phyloP scores from a whole-genome alignment of 2,329 filamentous ascomycete genomes.

The Aspergillus latus region DNA sequence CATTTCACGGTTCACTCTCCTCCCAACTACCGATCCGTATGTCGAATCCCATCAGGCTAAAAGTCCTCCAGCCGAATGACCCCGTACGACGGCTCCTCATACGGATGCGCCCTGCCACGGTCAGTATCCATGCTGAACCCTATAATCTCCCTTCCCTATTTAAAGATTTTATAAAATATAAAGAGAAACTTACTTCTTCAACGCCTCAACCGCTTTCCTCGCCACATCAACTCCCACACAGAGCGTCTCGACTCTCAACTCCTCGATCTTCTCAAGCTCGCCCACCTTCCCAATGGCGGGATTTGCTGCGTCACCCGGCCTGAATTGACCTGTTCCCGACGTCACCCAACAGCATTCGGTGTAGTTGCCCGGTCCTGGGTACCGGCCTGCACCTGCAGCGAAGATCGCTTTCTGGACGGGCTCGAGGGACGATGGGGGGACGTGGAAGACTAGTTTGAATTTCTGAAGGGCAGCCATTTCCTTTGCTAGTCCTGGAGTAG shows the following conservation, averaged over 20 bases:
- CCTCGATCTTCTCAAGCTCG: slow-evolving; percentile 15
- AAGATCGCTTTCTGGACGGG: slow-evolving; percentile 20
- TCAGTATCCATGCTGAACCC: not conserved
- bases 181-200: slow-evolving; percentile 17
- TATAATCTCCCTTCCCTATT: not conserved
- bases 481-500: not conserved
- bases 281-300: slow-evolving; percentile 17
- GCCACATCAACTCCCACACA: slow-evolving; percentile 17
- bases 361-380: slow-evolving; percentile 18
- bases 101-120: slow-evolving; percentile 14
- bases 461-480: not conserved
- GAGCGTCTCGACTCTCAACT: slow-evolving; percentile 20
- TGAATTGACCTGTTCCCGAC: slow-evolving; percentile 15
- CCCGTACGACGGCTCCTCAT: slow-evolving; percentile 16
- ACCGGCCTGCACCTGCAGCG: slow-evolving; percentile 19
- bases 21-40: no score
- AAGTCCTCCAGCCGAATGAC: slow-evolving; percentile 17
- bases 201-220: slow-evolving; percentile 17
- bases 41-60: not conserved
- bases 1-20: no score
- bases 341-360: slow-evolving; percentile 21
- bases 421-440: slow-evolving; percentile 13
- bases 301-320: slow-evolving; percentile 16
- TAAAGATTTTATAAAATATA: not conserved
- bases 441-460: slow-evolving; percentile 18